These are phyloP conservation scores for Exophiala sideris DNA, from an alignment of 2,329 filamentous ascomycete genomes.

Conservation along the genomic window DNA sequence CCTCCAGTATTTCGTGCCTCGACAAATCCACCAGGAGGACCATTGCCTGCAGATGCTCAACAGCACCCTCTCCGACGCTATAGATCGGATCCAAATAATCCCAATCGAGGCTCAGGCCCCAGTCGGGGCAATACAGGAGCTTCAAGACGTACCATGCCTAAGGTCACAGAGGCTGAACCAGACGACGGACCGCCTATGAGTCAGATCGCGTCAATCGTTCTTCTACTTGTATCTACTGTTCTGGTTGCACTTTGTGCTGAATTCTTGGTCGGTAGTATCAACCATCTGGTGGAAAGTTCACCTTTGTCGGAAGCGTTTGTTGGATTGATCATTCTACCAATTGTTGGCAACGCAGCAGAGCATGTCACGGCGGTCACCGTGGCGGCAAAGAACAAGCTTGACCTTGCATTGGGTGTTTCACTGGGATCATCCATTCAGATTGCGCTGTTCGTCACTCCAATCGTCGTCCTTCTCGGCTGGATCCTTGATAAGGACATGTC, in stretches of 20 bases:
- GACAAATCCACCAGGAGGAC: conserved; percentile 8
- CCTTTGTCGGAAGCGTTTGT: conserved; percentile 58
- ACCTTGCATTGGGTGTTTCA: conserved; percentile 62
- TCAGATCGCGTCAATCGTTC: conserved; percentile 66
- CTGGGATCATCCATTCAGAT: conserved; percentile 66
- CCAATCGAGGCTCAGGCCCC: not conserved
- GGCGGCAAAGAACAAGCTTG: conserved; percentile 65
- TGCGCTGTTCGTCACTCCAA: conserved; percentile 59
- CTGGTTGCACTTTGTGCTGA: conserved; percentile 75
- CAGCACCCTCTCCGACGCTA: conserved; percentile 35
- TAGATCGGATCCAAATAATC: conserved; percentile 47
- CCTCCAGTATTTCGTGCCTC: conserved; percentile 24
- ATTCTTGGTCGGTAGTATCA: conserved; percentile 60
- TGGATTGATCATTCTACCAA: conserved; percentile 61
- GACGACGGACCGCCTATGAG: conserved; percentile 61
- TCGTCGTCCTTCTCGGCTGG: conserved; percentile 63
- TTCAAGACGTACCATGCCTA: conserved; percentile 4
- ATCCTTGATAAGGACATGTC: conserved; percentile 63
- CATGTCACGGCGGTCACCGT: conserved; percentile 63
- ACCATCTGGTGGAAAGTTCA: conserved; percentile 48
- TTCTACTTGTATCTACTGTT: conserved; percentile 67
- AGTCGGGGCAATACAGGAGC: too few relatives aligned
- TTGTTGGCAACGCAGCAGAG: conserved; percentile 65
- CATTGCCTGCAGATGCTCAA: not conserved
- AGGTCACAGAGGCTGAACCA: conserved; percentile 1